Base-by-base conservation (phyloP, 148 eudicot genomes). In the Spergularia marina region DNA sequence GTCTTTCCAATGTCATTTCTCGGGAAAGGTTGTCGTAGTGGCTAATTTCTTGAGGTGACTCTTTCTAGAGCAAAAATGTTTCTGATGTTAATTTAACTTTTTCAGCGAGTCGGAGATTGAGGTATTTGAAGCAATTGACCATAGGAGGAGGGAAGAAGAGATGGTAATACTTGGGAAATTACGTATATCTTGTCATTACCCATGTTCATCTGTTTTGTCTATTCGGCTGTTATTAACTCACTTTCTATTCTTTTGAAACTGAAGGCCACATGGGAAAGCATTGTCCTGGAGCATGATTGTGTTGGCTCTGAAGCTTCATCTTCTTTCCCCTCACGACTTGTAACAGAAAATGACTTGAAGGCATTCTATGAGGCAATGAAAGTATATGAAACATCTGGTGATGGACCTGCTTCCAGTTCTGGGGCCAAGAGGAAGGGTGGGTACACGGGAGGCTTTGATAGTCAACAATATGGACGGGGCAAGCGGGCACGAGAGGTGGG, bases 401-500 rank as follows among this genome's bases (percentile, higher is more conserved):
- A 80, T 54, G 87, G 40, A 53, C 77, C 72, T 40, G 74, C 70
- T 14, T 81, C 91, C 74, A 78, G 78, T 78, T 62, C 76, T 69
- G 93, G 95, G 77, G 52, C 83, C 75, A 96, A 92, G 85, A 89
- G 97, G 83, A 91, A 87, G 87, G 70, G 90, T 74, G 95, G 87
- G 16, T 80, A 56, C 79, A 71, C 80, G 65, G 96, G 97, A 36
- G 89, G 94, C 74, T 90, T 85, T 63, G 99, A 96, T 82, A 88
- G 87, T 65, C 95, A 89, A 81, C 94, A 91, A 6, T 96, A 96
- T 84, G 99, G 99, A 87, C 89, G 99, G 69, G 99, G 99, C 40
- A 96, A 96, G 77, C 91, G 99, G 77, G 96, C 99, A 58, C 90
- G 99, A 80, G 99, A 96, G 99, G 99, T 92, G 70, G 13, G 91